A percentile compares a stretch with the other conserved stretches of the same genome.
These are phyloP conservation scores for Botrytis paeoniae DNA, from an alignment of 2,329 filamentous ascomycete species.

Conservation along the genomic window DNA sequence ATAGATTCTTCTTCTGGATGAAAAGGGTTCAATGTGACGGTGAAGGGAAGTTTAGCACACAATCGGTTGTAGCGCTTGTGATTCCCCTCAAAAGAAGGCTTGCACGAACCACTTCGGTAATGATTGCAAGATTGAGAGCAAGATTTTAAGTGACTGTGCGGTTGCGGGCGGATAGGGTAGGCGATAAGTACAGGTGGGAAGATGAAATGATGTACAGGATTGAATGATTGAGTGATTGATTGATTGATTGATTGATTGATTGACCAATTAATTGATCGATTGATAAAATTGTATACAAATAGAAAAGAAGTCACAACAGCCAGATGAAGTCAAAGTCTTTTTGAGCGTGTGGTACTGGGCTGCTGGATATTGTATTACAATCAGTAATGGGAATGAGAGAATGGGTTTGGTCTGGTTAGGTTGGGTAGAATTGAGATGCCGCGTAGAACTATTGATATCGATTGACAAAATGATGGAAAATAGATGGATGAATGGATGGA, in stretches of 20 bases:
- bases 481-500: neutral
- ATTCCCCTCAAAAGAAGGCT: neutral
- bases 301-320: neutral
- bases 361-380: neutral
- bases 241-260: neutral
- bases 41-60: slow-evolving; percentile 22
- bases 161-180: neutral
- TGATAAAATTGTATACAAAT: neutral
- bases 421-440: neutral
- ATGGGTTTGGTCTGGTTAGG: neutral
- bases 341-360: neutral
- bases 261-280: neutral
- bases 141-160: neutral
- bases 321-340: neutral
- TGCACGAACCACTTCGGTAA: slow-evolving; percentile 12
- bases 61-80: slow-evolving; percentile 30
- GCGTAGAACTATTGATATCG: neutral
- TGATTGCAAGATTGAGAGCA: slow-evolving; percentile 1
- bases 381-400: neutral
- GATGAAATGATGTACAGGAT: neutral
- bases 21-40: slow-evolving; percentile 20
- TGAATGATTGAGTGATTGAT: too few relatives aligned
- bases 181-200: slow-evolving; percentile 2
- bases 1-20: slow-evolving; percentile 4
- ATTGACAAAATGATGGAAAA: neutral